These are phyloP conservation scores for Chenopodium berlandieri DNA, from an alignment of 148 eudicot genomes.

Conservation along the genomic window DNA sequence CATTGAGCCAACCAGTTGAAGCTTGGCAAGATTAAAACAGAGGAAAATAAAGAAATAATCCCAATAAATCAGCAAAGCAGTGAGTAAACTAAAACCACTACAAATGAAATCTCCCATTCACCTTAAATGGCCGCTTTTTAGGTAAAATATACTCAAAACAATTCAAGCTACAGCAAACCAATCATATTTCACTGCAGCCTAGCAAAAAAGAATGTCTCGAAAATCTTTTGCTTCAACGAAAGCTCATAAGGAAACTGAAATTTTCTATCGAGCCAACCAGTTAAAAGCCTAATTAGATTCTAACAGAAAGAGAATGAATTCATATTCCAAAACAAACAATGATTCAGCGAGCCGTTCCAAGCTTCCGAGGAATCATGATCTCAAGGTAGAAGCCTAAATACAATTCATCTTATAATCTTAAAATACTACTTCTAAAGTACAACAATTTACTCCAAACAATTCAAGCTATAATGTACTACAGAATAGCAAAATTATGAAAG, in stretches of 20 bases:
- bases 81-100: no score
- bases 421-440: not conserved
- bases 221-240: conserved; percentile 26
- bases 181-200: not conserved
- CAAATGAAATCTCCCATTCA: not conserved
- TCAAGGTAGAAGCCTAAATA: no score
- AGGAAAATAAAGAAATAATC: no score
- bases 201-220: conserved; percentile 6
- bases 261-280: conserved; percentile 25
- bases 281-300: conserved; percentile 13
- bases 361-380: not conserved
- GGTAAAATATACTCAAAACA: conserved; percentile 6
- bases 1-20: conserved; percentile 19
- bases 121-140: not conserved
- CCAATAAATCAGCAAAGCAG: no score
- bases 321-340: not conserved
- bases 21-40: not conserved
- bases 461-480: conserved; percentile 5
- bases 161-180: conserved; percentile 1
- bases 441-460: conserved; percentile 16
- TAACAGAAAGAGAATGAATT: no score
- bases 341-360: not conserved
- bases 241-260: conserved; percentile 20
- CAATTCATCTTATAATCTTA: not conserved
- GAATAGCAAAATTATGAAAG: not conserved